Evolutionary conservation across 2,329 filamentous ascomycete genomes (phyloP), one percentile per base, ranked within the genome.

Genomic region (Bipolaris zeicola): DNA sequence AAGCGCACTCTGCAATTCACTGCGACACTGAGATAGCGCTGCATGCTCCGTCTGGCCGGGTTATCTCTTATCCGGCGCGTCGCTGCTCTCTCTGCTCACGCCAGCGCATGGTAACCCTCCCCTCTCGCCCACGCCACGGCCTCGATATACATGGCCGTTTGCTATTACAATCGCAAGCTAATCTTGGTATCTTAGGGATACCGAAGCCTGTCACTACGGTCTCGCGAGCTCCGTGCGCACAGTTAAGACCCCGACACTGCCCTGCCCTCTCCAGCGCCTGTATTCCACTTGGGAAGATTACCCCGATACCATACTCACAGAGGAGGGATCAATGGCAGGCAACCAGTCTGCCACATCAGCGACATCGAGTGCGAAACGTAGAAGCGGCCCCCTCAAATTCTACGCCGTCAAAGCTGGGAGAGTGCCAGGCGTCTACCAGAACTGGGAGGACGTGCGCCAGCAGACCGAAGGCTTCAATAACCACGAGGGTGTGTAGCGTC

Each of bases 351-450:
- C 37, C 13, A 64, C 67, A 1, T 68, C 67, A 50, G 69, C 61
- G 20, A 67, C 76, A 20, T 76, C 76, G 22, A 78, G 77, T 31
- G 58, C 56, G 11, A 88, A 87, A 70, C 80, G 85, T 56, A 88
- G 87, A 71, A 78, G 83, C 61, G 63, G 70, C 2, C 75, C 79
- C 2, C 77, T 77, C 26, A 87, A 87, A 65, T 88, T 85, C 71
- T 89, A 89, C 68, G 86, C 85, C 6, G 87, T 89, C 39, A 84
- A 83, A 60, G 77, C 77, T 14, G 87, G 87, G 13, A 83, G 82
- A 60, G 78, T 76, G 41, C 86, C 87, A 4, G 87, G 86, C 8
- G 81, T 89, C 46, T 89, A 89, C 69, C 80, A 84, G 67, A 83
- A 80, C 53, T 89, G 86, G 85, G 75, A 77, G 41, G 86, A 89